Evolutionary conservation across 73 alveolate genomes (phyloP).

Genomic region (Tetrahymena elliotti): DNA sequence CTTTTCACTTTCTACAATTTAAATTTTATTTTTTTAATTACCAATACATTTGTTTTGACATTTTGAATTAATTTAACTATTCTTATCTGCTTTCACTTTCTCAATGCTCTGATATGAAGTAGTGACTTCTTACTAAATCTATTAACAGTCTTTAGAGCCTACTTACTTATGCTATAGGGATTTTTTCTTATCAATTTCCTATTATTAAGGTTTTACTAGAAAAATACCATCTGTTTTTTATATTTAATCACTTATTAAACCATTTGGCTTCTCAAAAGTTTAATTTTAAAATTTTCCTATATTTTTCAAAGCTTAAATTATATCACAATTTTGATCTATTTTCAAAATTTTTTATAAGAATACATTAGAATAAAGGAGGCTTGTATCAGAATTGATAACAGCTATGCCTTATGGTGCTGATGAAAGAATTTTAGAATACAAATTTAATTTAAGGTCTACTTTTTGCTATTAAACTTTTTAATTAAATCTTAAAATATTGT

Average conservation of each 20-base stretch:
- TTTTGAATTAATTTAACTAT: no score
- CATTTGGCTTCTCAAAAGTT: not conserved
- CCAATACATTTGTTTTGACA: no score
- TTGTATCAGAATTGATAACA: not conserved
- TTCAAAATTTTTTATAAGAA: no score
- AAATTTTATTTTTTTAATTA: no score
- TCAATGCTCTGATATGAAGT: not conserved
- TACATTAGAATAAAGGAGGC: not conserved
- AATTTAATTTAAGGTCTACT: not conserved
- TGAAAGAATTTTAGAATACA: not conserved
- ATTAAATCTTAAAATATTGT: no score
- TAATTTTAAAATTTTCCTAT: not conserved
- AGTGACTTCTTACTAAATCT: not conserved
- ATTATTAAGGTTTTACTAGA: not conserved
- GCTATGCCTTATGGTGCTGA: not conserved
- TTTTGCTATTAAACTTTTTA: no score
- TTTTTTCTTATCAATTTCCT: not conserved
- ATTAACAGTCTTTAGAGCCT: no score
- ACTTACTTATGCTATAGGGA: no score
- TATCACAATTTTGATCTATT: not conserved
- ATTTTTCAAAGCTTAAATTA: not conserved
- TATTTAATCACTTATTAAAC: not conserved
- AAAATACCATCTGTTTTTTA: not conserved
- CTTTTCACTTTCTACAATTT: not conserved
- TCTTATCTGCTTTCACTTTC: not conserved